Percentiles rank a stretch among this genome's conserved stretches.
Conservation (phyloP, 2,329 filamentous ascomycete genomes). For the Paraphoma sp. region DNA sequence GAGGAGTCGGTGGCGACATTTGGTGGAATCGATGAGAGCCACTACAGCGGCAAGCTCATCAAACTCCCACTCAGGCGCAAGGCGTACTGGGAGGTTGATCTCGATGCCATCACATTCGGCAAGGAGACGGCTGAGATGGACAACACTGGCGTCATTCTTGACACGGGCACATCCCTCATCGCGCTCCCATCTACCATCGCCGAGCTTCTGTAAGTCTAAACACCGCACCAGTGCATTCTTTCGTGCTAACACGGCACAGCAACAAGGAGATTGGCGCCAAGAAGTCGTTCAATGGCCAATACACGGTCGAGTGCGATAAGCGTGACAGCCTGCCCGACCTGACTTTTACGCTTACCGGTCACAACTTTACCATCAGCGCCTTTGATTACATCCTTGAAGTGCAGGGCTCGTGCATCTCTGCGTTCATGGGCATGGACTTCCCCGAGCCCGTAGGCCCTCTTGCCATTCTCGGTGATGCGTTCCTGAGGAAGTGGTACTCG, state of each 20-base stretch:
- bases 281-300: slow-evolving; percentile 97
- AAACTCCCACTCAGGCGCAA: slow-evolving; percentile 96
- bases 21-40: slow-evolving; percentile 82
- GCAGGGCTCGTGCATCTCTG: slow-evolving; percentile 93
- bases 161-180: slow-evolving; percentile 98
- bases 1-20: slow-evolving; percentile 87
- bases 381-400: slow-evolving; percentile 97
- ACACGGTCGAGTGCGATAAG: slow-evolving; percentile 88
- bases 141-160: slow-evolving; percentile 93
- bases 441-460: slow-evolving; percentile 87
- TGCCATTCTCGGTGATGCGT: slow-evolving; percentile 89
- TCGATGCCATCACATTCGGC: slow-evolving; percentile 90
- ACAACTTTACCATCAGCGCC: slow-evolving; percentile 89
- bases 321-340: slow-evolving; percentile 86
- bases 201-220: slow-evolving; percentile 74
- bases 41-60: slow-evolving; percentile 84
- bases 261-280: slow-evolving; percentile 98
- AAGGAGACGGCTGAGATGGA: slow-evolving; percentile 87
- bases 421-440: slow-evolving; percentile 92
- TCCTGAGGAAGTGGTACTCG: slow-evolving; percentile 86
- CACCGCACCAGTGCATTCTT: not conserved
- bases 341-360: slow-evolving; percentile 85
- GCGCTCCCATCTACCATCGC: slow-evolving; percentile 89
- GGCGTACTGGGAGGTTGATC: slow-evolving; percentile 99
- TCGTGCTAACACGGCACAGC: slow-evolving; percentile 40